Conservation (phyloP, 75 land plant species). For the Pinus tabuliformis region DNA sequence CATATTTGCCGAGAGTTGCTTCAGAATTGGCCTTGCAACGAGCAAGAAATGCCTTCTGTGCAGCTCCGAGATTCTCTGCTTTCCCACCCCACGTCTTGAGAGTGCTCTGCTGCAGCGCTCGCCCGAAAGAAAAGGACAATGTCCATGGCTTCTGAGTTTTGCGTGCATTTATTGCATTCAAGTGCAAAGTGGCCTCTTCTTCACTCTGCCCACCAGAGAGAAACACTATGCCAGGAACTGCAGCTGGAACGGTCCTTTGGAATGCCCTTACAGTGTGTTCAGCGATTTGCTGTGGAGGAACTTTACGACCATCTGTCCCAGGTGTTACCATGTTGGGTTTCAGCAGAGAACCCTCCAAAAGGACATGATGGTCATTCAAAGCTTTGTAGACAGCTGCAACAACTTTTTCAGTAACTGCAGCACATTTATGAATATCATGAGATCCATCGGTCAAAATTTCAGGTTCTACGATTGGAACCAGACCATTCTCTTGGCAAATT, state of each 20-base stretch:
- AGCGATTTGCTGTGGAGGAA: slow-evolving; percentile 60
- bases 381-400: slow-evolving; percentile 87
- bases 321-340: slow-evolving; percentile 97
- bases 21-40: slow-evolving; percentile 83
- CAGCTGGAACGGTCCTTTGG: slow-evolving; percentile 77
- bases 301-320: slow-evolving; percentile 76
- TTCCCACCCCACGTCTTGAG: slow-evolving; percentile 81
- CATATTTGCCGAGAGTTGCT: slow-evolving; percentile 69
- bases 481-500: slow-evolving; percentile 69
- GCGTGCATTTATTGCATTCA: slow-evolving; percentile 78
- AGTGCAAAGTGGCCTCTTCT: slow-evolving; percentile 77
- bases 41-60: slow-evolving; percentile 52
- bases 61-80: slow-evolving; percentile 63
- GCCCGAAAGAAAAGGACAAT: slow-evolving; percentile 63
- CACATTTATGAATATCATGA: slow-evolving; percentile 75
- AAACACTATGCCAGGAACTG: slow-evolving; percentile 75
- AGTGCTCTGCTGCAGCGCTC: slow-evolving; percentile 78
- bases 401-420: slow-evolving; percentile 71
- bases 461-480: slow-evolving; percentile 89
- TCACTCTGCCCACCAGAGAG: slow-evolving; percentile 67
- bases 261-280: slow-evolving; percentile 67
- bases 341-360: slow-evolving; percentile 57
- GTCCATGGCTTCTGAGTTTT: slow-evolving; percentile 87
- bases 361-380: slow-evolving; percentile 82
- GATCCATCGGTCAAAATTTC: slow-evolving; percentile 76